A percentile compares a stretch with the other conserved stretches of the same genome.
Evolutionary conservation across 2,329 filamentous ascomycete genomes (phyloP).

Genomic region (Curvularia sp.): DNA sequence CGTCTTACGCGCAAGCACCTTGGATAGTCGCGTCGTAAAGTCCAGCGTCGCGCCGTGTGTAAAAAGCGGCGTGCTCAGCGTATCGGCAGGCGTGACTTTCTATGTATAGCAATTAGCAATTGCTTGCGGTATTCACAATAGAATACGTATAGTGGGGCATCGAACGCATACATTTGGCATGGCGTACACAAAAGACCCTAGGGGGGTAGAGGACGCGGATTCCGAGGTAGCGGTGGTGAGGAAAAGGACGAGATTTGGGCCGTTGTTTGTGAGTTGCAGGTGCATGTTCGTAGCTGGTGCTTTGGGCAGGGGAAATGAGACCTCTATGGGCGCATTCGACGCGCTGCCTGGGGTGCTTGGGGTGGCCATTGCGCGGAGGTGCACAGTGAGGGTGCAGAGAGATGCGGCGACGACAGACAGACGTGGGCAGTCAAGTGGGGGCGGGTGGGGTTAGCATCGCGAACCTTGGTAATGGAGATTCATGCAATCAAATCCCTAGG

Average conservation of each 20-base stretch:
- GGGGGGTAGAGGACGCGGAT: conserved; percentile 46
- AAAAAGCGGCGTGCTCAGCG: conserved; percentile 81
- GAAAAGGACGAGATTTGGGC: conserved; percentile 63
- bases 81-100: conserved; percentile 59
- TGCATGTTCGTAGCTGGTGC: conserved; percentile 65
- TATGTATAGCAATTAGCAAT: conserved; percentile 29
- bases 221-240: conserved; percentile 61
- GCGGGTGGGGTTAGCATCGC: conserved; percentile 14
- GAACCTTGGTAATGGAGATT: conserved; percentile 2
- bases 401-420: conserved; percentile 8
- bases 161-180: conserved; percentile 76
- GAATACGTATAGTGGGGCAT: background rate
- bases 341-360: conserved; percentile 21
- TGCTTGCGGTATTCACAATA: background rate
- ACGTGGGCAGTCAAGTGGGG: background rate
- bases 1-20: conserved; percentile 77
- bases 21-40: conserved; percentile 85
- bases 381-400: background rate
- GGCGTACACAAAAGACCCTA: conserved; percentile 94
- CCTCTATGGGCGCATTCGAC: conserved; percentile 56
- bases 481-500: background rate
- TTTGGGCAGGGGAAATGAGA: conserved; percentile 65
- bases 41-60: conserved; percentile 78
- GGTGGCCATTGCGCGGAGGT: conserved; percentile 30
- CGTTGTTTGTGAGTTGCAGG: conserved; percentile 64